Evolutionary conservation across 2,329 filamentous ascomycete species (phyloP).

Genomic region (Neurospora sp.): DNA sequence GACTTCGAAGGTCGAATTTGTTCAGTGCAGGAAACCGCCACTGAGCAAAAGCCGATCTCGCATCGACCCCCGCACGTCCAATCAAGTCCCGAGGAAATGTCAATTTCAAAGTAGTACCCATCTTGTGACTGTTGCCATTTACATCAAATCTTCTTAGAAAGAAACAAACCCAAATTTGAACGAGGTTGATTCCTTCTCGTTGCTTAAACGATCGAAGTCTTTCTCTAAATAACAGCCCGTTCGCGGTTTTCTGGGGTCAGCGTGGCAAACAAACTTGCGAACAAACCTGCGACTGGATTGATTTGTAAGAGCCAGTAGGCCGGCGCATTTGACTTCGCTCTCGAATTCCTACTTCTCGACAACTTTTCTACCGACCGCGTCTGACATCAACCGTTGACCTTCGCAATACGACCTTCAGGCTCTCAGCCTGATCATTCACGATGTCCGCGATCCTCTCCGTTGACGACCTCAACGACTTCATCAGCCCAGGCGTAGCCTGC

Average conservation of each 20-base stretch:
- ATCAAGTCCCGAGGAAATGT: background rate
- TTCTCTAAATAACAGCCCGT: background rate
- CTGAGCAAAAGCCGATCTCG: conserved; percentile 15
- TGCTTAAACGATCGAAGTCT: background rate
- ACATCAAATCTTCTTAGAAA: background rate
- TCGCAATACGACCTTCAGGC: background rate
- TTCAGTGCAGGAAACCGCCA: conserved; percentile 10
- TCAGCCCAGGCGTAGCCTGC: conserved; percentile 91
- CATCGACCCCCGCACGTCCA: conserved; percentile 3
- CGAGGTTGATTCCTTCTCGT: background rate
- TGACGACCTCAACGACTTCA: conserved; percentile 98
- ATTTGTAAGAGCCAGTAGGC: background rate
- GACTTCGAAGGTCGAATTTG: background rate
- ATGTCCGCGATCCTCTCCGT: conserved; percentile 98
- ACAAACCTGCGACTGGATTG: background rate
- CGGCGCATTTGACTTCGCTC: background rate
- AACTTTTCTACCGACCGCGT: background rate
- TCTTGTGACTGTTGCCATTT: conserved; percentile 10
- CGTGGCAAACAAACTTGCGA: background rate
- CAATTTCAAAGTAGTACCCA: conserved; percentile 16
- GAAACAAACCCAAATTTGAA: background rate
- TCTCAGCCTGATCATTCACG: background rate
- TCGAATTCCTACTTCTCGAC: background rate
- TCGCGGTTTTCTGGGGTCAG: background rate
- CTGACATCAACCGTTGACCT: background rate